Evolutionary conservation across 2,329 filamentous ascomycete genomes (phyloP).

Genomic region (Zarea fungicola): DNA sequence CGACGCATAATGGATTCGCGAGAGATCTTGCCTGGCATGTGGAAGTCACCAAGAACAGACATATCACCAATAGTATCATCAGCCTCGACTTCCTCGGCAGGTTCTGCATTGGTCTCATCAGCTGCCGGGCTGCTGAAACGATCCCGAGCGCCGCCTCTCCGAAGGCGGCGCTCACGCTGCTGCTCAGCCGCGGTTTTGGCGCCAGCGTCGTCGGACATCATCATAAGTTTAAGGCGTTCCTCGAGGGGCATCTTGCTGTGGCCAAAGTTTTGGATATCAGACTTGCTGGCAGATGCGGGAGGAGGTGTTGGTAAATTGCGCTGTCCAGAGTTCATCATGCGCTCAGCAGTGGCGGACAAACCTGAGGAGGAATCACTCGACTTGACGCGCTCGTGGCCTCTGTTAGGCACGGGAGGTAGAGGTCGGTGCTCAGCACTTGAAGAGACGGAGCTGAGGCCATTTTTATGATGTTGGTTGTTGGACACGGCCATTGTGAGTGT

Average conservation of each 20-base stretch:
- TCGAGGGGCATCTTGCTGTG: constrained; percentile 76
- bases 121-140: constrained; percentile 40
- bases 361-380: constrained; percentile 50
- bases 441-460: constrained; percentile 65
- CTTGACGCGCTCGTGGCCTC: constrained; percentile 28
- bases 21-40: constrained; percentile 74
- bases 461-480: constrained; percentile 47
- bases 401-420: constrained; percentile 75
- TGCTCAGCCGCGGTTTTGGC: constrained; percentile 57
- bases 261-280: constrained; percentile 72
- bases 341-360: constrained; percentile 67
- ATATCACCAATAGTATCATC: constrained; percentile 58
- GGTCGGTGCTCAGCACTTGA: constrained; percentile 81
- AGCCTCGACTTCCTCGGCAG: constrained; percentile 42
- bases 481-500: constrained; percentile 36
- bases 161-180: constrained; percentile 64
- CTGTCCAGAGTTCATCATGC: constrained; percentile 55
- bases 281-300: constrained; percentile 61
- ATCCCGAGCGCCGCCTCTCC: constrained; percentile 53
- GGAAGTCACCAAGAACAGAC: constrained; percentile 55
- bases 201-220: constrained; percentile 64
- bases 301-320: constrained; percentile 71
- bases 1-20: constrained; percentile 89
- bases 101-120: constrained; percentile 21
- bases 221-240: constrained; percentile 82